phyloP scores from a whole-genome alignment of 1,139 yeast species.

The Yamadazyma trypodendri region DNA sequence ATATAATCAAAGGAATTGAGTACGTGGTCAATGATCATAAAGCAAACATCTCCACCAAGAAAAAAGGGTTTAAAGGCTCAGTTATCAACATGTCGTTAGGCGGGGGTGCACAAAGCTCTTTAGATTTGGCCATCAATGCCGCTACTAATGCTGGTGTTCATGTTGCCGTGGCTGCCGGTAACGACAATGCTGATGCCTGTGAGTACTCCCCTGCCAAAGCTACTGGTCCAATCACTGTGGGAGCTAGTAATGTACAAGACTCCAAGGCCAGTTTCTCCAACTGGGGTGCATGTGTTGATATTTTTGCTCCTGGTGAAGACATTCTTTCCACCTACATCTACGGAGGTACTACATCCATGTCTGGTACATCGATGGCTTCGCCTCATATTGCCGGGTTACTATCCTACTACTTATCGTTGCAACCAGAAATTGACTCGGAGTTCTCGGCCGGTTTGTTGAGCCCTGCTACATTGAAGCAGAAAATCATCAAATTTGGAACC shows the following conservation, averaged over 20 bases:
- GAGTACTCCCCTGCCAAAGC: slow-evolving; percentile 82
- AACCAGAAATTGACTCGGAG: slow-evolving; percentile 81
- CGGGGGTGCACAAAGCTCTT: slow-evolving; percentile 75
- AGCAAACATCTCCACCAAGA: slow-evolving; percentile 52
- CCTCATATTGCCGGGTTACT: slow-evolving; percentile 94
- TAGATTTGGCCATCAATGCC: slow-evolving; percentile 81
- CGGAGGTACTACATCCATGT: slow-evolving; percentile 82
- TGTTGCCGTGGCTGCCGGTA: slow-evolving; percentile 89
- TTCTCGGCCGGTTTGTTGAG: slow-evolving; percentile 64
- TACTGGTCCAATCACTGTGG: slow-evolving; percentile 73
- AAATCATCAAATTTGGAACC: slow-evolving; percentile 78
- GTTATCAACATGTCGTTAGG: slow-evolving; percentile 91
- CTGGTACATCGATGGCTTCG: slow-evolving; percentile 99
- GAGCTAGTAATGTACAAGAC: slow-evolving; percentile 76
- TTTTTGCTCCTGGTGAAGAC: slow-evolving; percentile 83
- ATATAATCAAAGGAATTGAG: slow-evolving; percentile 79
- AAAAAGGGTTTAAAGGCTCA: slow-evolving; percentile 76
- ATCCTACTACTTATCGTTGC: slow-evolving; percentile 86
- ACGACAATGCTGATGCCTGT: slow-evolving; percentile 83
- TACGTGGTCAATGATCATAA: slow-evolving; percentile 68
- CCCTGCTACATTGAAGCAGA: slow-evolving; percentile 87
- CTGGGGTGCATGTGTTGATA: slow-evolving; percentile 82
- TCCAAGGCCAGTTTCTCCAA: slow-evolving; percentile 78
- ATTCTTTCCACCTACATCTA: slow-evolving; percentile 86
- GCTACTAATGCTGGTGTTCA: slow-evolving; percentile 79